Conservation (phyloP, 2,329 filamentous ascomycete species). For the Fusarium pilosicola region DNA sequence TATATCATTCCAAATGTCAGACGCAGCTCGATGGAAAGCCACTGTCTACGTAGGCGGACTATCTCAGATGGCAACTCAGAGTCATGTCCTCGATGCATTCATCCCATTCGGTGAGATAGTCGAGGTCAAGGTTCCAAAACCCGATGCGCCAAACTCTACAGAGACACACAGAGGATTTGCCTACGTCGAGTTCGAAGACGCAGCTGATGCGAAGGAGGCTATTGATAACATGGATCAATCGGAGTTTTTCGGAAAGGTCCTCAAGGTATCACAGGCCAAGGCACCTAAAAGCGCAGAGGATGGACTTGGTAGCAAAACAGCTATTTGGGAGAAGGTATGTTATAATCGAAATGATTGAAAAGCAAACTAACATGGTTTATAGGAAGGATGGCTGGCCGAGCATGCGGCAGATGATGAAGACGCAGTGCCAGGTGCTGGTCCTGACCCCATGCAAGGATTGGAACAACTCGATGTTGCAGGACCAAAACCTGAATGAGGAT, state of each 20-base stretch:
- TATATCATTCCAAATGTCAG: slow-evolving; percentile 69
- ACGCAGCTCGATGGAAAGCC: slow-evolving; percentile 84
- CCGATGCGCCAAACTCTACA: slow-evolving; percentile 80
- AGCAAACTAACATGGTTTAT: slow-evolving; percentile 15
- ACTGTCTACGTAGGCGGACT: slow-evolving; percentile 94
- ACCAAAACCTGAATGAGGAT: slow-evolving; percentile 74
- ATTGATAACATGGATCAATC: slow-evolving; percentile 99
- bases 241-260: slow-evolving; percentile 89
- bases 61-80: slow-evolving; percentile 77
- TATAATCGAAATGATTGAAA: not conserved
- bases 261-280: slow-evolving; percentile 93
- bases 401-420: slow-evolving; percentile 68
- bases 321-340: slow-evolving; percentile 94
- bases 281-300: slow-evolving; percentile 89
- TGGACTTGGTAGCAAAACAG: slow-evolving; percentile 90
- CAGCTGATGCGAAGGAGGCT: slow-evolving; percentile 88
- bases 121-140: slow-evolving; percentile 89
- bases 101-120: slow-evolving; percentile 96
- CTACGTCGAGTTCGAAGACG: slow-evolving; percentile 92
- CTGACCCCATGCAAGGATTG: slow-evolving; percentile 95
- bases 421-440: slow-evolving; percentile 60
- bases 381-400: slow-evolving; percentile 95
- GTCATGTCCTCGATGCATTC: slow-evolving; percentile 88
- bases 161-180: slow-evolving; percentile 92
- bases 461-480: slow-evolving; percentile 95